Base-by-base conservation (phyloP, 768 basidiomycete species). In the Tulasnella sp. region DNA sequence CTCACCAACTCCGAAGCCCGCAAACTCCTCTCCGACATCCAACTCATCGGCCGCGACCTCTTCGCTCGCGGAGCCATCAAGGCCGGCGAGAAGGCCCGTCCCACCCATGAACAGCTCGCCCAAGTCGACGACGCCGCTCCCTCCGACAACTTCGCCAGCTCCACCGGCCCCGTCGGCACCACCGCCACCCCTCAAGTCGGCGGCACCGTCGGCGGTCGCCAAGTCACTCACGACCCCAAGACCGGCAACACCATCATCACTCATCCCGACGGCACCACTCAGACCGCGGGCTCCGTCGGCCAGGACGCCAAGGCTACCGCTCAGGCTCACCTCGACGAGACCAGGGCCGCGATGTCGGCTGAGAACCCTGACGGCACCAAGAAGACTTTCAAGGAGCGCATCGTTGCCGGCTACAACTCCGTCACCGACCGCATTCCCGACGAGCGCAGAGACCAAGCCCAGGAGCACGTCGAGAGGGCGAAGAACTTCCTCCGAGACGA, bases 1-100 rank as follows among this genome's bases (percentile, higher is more conserved):
- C 87, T 95, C 80, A 97, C 96, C 83, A 99, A 99, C 85, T 92
- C 93, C 0, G 93, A 97, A 85, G 92, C 93, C 40, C 92, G 95
- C 82, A 97, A 98, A 83, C 90, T 98, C 39, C 84, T 96, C 74
- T 88, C 90, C 1, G 94, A 95, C 84, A 91, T 93, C 80, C 88
- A 89, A 13, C 83, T 91, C 78, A 90, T 94, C 72, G 93, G 93
- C 0, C 91, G 94, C 57, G 95, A 97, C 83, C 86, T 98, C 75
- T 90, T 97, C 79, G 90, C 93, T 5, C 91, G 89, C 51, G 89
- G 88, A 26, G 91, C 93, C 0, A 83, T 87, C 81, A 92, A 94
- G 82, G 91, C 89, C 16, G 93, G 93, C 9, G 88, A 89, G 42
- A 84, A 83, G 74, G 85, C 95, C 42, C 90, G 91, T 3, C 97